Percentiles rank a stretch among this genome's conserved stretches.
phyloP scores from a whole-genome alignment of 345 rosid genomes.

The Psidium friedrichsthalianum region DNA sequence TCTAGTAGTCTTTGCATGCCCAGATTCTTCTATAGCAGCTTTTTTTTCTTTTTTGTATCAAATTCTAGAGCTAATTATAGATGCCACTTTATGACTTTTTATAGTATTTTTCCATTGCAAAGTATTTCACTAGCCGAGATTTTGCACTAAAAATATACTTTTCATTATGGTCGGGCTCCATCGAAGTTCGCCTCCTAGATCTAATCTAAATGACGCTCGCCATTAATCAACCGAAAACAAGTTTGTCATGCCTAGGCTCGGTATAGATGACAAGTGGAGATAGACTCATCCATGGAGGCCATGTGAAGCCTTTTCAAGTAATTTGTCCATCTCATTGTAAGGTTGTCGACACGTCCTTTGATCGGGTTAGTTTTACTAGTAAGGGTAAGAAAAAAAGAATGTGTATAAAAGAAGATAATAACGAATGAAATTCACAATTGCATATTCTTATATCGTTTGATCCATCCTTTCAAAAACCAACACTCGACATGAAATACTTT shows the following conservation, averaged over 20 bases:
- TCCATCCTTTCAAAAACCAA: fast-evolving
- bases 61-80: too few species aligned
- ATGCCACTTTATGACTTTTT: too few species aligned
- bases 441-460: neutral
- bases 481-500: neutral
- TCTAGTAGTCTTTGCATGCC: too few species aligned
- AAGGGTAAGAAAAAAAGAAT: neutral
- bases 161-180: neutral
- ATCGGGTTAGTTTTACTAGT: neutral
- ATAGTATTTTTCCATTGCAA: too few species aligned
- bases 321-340: neutral
- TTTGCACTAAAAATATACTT: neutral
- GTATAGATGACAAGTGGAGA: neutral
- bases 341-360: neutral
- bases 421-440: neutral
- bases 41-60: too few species aligned
- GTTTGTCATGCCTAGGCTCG: neutral
- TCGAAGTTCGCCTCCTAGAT: neutral
- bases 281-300: neutral
- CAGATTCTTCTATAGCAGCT: too few species aligned
- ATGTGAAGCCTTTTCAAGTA: neutral
- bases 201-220: neutral
- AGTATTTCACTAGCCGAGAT: neutral
- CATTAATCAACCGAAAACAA: neutral
- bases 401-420: neutral